Percentiles rank a stretch among this genome's conserved stretches.
Evolutionary conservation across 345 rosid species (phyloP).

Genomic region (Eucalyptus erythrocorys): DNA sequence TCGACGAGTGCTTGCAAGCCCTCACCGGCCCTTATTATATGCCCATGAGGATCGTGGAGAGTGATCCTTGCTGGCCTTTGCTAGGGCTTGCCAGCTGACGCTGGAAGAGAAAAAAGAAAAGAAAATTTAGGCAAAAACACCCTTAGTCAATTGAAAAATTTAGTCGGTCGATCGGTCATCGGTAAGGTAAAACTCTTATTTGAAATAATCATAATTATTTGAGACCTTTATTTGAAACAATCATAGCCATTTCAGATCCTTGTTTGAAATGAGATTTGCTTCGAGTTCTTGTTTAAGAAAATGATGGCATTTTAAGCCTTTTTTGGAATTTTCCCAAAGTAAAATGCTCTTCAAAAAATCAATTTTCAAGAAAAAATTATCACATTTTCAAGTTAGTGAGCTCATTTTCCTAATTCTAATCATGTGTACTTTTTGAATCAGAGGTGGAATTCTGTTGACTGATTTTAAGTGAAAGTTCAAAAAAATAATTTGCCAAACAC

Average conservation of each 20-base stretch:
- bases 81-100: rapidly evolving
- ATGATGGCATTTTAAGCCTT: rapidly evolving
- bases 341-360: too few relatives aligned
- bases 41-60: rapidly evolving
- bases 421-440: not conserved
- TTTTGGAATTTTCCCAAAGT: too few relatives aligned
- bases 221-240: too few relatives aligned
- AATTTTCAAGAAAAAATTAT: too few relatives aligned
- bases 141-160: too few relatives aligned
- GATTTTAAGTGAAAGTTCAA: too few relatives aligned
- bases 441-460: not conserved
- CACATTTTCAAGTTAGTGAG: not conserved
- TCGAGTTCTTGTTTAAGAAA: rapidly evolving
- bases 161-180: rapidly evolving
- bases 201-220: rapidly evolving
- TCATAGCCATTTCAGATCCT: rapidly evolving
- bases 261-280: rapidly evolving
- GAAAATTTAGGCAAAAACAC: too few relatives aligned
- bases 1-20: rapidly evolving
- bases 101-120: too few relatives aligned
- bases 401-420: not conserved
- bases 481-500: too few relatives aligned
- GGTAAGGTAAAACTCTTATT: rapidly evolving
- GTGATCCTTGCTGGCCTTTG: rapidly evolving
- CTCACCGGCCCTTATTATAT: rapidly evolving